A percentile compares a stretch with the other conserved stretches of the same genome.
phyloP scores from a whole-genome alignment of 2,329 filamentous ascomycete genomes.

The Alternaria postmessia region DNA sequence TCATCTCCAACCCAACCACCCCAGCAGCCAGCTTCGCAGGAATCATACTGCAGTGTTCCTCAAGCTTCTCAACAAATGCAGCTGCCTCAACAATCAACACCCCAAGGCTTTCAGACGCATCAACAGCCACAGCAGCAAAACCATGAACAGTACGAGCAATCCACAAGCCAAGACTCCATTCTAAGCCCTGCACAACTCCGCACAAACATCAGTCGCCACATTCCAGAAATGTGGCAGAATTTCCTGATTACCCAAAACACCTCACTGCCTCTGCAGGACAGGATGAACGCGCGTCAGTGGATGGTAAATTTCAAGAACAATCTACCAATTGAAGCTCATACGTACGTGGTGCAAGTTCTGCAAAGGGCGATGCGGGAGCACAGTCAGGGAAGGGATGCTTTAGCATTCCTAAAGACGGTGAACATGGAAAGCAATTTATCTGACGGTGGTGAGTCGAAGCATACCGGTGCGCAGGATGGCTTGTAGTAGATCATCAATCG shows the following conservation, averaged over 20 bases:
- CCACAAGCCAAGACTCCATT: not conserved
- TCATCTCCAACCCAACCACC: not conserved
- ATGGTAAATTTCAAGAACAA: constrained; percentile 2
- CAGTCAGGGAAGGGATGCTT: constrained; percentile 1
- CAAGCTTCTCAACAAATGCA: not conserved
- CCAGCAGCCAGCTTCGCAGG: not conserved
- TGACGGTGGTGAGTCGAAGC: not conserved
- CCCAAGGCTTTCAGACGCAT: not conserved
- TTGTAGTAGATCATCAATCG: not conserved
- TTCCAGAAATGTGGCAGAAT: constrained; percentile 6
- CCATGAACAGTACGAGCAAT: not conserved
- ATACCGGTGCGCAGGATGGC: not conserved
- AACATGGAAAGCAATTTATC: not conserved
- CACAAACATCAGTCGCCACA: constrained; percentile 2
- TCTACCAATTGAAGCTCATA: constrained; percentile 2
- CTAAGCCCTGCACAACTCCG: not conserved
- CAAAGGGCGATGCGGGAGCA: not conserved
- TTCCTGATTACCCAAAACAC: not conserved
- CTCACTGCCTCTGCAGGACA: not conserved
- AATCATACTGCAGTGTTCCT: not conserved
- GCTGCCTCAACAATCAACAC: not conserved
- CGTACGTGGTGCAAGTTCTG: constrained; percentile 5
- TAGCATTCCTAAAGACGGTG: not conserved
- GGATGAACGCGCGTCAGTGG: constrained; percentile 1
- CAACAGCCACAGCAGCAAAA: not conserved